These are phyloP conservation scores for Magnaporthiopsis rhizophila DNA, from an alignment of 2,329 filamentous ascomycete genomes.

Conservation along the genomic window DNA sequence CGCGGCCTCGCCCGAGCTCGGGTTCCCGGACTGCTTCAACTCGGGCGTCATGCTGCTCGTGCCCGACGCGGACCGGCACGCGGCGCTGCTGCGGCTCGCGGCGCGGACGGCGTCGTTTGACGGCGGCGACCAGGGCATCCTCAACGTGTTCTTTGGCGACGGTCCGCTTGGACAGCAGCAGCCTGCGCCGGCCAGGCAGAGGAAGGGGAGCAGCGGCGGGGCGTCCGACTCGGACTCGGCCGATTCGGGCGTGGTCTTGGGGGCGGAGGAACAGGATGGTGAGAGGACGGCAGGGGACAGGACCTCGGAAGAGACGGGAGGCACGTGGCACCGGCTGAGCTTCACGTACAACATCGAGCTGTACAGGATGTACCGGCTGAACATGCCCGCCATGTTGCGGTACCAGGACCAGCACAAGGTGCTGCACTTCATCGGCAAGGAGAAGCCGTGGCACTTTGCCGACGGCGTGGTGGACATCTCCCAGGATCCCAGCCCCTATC, in stretches of 20 bases:
- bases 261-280: neutral
- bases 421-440: slow-evolving; percentile 61
- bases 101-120: slow-evolving; percentile 62
- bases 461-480: slow-evolving; percentile 13
- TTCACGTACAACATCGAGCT: slow-evolving; percentile 18
- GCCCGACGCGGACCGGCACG: slow-evolving; percentile 57
- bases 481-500: slow-evolving; percentile 11
- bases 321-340: slow-evolving; percentile 15
- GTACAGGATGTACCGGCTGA: slow-evolving; percentile 16
- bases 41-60: slow-evolving; percentile 58
- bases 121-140: slow-evolving; percentile 60
- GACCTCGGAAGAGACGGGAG: too few relatives aligned
- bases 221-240: neutral
- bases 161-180: slow-evolving; percentile 28
- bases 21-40: slow-evolving; percentile 69
- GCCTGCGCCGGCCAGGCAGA: neutral
- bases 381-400: slow-evolving; percentile 16
- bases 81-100: slow-evolving; percentile 53
- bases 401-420: slow-evolving; percentile 39
- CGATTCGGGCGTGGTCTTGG: neutral
- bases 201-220: too few relatives aligned
- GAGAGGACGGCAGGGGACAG: neutral
- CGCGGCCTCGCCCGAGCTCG: slow-evolving; percentile 53
- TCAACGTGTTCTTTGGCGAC: slow-evolving; percentile 56
- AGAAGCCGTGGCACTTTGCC: slow-evolving; percentile 52